Conservation (phyloP, 2,329 filamentous ascomycete genomes). For the Beauveria asiatica region DNA sequence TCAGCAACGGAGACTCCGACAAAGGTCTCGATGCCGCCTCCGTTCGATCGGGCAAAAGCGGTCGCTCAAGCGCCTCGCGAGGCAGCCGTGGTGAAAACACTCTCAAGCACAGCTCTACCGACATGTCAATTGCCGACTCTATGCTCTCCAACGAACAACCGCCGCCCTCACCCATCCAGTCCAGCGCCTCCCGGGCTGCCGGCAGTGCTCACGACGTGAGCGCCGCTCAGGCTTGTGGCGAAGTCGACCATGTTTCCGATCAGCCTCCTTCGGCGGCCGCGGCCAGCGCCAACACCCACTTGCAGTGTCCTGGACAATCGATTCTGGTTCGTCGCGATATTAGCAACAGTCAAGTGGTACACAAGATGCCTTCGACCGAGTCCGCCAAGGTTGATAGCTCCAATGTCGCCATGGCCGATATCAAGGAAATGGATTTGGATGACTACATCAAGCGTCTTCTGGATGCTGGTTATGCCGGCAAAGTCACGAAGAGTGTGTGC, state of each 20-base stretch:
- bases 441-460: conserved; percentile 94
- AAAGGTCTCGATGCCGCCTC: conserved; percentile 62
- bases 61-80: conserved; percentile 39
- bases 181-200: conserved; percentile 52
- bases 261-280: conserved; percentile 63
- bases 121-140: conserved; percentile 33
- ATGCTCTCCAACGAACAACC: conserved; percentile 45
- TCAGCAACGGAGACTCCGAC: conserved; percentile 58
- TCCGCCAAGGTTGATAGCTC: conserved; percentile 34
- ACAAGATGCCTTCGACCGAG: conserved; percentile 36
- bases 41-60: conserved; percentile 61
- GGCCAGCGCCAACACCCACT: conserved; percentile 46
- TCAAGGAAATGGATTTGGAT: conserved; percentile 89
- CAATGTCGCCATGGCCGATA: conserved; percentile 73
- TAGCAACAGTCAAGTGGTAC: conserved; percentile 53
- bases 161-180: conserved; percentile 83
- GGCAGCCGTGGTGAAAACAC: conserved; percentile 36
- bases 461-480: conserved; percentile 90
- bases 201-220: conserved; percentile 68
- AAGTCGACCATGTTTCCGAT: conserved; percentile 92
- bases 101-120: conserved; percentile 33
- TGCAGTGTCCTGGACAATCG: conserved; percentile 71
- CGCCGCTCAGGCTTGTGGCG: conserved; percentile 75
- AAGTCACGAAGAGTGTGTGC: conserved; percentile 95
- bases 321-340: conserved; percentile 80